Base-by-base conservation (phyloP, 106 monocot genomes). In the Dioscorea alata region DNA sequence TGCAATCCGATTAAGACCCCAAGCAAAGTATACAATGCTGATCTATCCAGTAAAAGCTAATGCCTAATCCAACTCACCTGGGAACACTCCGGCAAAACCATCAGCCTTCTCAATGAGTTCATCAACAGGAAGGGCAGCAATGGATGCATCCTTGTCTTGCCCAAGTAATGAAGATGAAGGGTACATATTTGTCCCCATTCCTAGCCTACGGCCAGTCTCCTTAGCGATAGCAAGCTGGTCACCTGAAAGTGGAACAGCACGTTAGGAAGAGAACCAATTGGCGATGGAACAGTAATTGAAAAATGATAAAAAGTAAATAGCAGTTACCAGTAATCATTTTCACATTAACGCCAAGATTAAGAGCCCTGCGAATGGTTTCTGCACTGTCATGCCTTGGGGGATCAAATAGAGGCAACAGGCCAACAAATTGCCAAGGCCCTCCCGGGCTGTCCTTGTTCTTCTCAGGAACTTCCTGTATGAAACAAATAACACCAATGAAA, bases 351-450 rank as follows among this genome's bases (percentile, higher is more conserved):
- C 88, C 92, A 65, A 92, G 88, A 66, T 92, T 85, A 23, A 92
- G 88, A 71, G 92, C 92, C 66, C 83, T 71, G 17, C 80, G 85
- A 59, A 88, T 92, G 32, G 92, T 92, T 68, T 87, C 87, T 9
- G 84, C 87, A 79, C 91, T 91, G 76, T 91, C 91, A 68, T 87
- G 91, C 60, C 92, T 82, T 4, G 85, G 92, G 19, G 85, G 92
- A 67, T 92, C 88, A 71, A 92, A 85, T 1, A 92, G 81, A 63
- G 91, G 88, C 64, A 88, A 71, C 56, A 92, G 48, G 4, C 85
- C 91, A 28, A 92, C 88, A 73, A 92, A 88, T 68, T 92, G 80
- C 91, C 91, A 92, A 13, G 91, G 88, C 1, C 75, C 73, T 3
- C 91, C 91, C 9, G 85, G 49, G 60, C 92, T 83, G 12, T 92